Percentiles rank a stretch among this genome's conserved stretches.
Evolutionary conservation across 225 moss, liverwort and hornwort species (phyloP).

Genomic region (Sphagnum tenellum): DNA sequence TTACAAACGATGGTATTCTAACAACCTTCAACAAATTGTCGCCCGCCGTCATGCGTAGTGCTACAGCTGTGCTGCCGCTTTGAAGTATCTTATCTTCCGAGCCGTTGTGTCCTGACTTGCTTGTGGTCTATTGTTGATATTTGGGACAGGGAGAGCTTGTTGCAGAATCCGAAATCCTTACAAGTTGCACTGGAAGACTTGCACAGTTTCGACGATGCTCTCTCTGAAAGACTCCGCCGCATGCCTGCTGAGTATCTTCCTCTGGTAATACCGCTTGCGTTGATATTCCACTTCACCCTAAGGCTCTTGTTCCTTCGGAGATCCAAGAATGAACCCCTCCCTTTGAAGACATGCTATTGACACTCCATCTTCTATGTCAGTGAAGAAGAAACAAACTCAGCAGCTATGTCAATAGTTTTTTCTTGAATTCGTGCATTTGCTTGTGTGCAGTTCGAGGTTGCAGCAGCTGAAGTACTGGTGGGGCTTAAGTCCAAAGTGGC

Average conservation of each 20-base stretch:
- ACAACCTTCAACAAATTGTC: no score
- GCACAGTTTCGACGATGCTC: slow-evolving; percentile 69
- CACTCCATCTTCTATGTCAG: no score
- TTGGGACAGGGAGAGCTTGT: slow-evolving; percentile 50
- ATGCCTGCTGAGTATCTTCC: slow-evolving; percentile 84
- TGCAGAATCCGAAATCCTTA: slow-evolving; percentile 54
- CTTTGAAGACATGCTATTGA: no score
- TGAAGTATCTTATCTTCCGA: no score
- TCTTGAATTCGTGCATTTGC: background rate
- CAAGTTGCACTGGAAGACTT: slow-evolving; percentile 76
- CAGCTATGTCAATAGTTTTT: no score
- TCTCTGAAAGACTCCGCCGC: slow-evolving; percentile 51
- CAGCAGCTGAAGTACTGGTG: slow-evolving; percentile 76
- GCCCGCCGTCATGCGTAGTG: no score
- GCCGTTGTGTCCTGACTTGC: no score
- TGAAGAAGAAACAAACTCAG: no score
- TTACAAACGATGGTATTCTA: no score
- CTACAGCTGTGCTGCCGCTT: no score
- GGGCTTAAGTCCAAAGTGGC: slow-evolving; percentile 79
- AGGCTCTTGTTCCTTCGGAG: background rate
- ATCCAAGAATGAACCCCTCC: background rate
- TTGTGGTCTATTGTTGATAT: no score
- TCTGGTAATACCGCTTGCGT: slow-evolving; percentile 23
- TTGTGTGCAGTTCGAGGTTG: slow-evolving; percentile 58
- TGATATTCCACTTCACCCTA: background rate